These are phyloP conservation scores for Trichosporon ovoides DNA, from an alignment of 1,284 basidiomycete genomes.

Conservation along the genomic window DNA sequence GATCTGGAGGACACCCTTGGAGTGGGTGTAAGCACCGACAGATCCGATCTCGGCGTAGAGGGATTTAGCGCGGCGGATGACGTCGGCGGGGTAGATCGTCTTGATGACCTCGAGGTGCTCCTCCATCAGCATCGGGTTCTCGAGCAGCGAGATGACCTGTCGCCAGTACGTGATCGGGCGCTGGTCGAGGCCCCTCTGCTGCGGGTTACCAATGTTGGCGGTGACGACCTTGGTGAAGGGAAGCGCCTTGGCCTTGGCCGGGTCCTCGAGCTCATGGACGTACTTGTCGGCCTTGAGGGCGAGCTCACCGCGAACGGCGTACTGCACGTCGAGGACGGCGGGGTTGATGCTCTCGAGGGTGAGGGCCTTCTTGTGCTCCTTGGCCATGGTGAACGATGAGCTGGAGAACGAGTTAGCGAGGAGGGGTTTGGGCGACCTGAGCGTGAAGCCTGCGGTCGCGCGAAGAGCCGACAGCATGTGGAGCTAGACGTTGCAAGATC, in stretches of 20 bases:
- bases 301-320: conserved; percentile 94
- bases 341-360: conserved; percentile 60
- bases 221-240: conserved; percentile 87
- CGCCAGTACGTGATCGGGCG: conserved; percentile 86
- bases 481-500: neutral
- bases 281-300: conserved; percentile 88
- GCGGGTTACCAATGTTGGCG: conserved; percentile 97
- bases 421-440: neutral
- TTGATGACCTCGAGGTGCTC: conserved; percentile 57
- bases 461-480: neutral
- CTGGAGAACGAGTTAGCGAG: neutral
- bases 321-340: conserved; percentile 79
- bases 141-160: conserved; percentile 71
- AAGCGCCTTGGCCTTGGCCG: conserved; percentile 53
- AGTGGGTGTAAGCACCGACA: conserved; percentile 92
- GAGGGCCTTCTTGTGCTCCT: conserved; percentile 29
- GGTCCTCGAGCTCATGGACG: conserved; percentile 61
- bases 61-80: conserved; percentile 72
- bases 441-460: neutral
- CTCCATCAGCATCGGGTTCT: conserved; percentile 81
- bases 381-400: conserved; percentile 10
- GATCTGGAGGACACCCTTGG: conserved; percentile 85
- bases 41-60: conserved; percentile 84
- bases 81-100: conserved; percentile 78
- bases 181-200: conserved; percentile 91